phyloP scores from a whole-genome alignment of 768 basidiomycete genomes.

The Paxillus rubicundulus region DNA sequence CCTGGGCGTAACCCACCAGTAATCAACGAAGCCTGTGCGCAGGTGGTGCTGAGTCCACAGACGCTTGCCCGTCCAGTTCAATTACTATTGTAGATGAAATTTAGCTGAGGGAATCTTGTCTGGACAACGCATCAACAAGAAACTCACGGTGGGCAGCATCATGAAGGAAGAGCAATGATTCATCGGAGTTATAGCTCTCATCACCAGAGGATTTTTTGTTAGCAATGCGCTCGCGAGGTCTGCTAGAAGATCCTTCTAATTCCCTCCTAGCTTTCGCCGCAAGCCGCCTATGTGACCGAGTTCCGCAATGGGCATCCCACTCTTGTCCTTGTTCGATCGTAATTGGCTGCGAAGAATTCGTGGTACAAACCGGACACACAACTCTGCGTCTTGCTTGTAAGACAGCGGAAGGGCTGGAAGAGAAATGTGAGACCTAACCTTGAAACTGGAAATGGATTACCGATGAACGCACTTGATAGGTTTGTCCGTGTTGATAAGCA shows the following conservation, averaged over 20 bases:
- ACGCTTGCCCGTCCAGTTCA: neutral
- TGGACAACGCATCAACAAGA: neutral
- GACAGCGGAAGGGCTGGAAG: constrained; percentile 52
- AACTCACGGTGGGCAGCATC: constrained; percentile 10
- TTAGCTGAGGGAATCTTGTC: neutral
- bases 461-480: constrained; percentile 42
- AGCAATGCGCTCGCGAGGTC: neutral
- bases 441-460: neutral
- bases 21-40: neutral
- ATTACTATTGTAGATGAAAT: neutral
- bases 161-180: constrained; percentile 6
- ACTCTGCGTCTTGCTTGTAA: constrained; percentile 55
- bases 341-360: constrained; percentile 50
- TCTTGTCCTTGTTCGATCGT: constrained; percentile 60
- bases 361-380: constrained; percentile 63
- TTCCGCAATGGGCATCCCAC: constrained; percentile 58
- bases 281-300: constrained; percentile 53
- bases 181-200: constrained; percentile 1
- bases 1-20: neutral
- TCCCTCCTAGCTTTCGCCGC: constrained; percentile 30
- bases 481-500: constrained; percentile 48
- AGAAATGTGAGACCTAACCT: constrained; percentile 8
- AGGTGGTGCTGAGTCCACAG: too few relatives aligned
- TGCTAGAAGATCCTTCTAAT: neutral
- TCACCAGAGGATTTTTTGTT: constrained; percentile 6